phyloP scores from a whole-genome alignment of 306 rosid species.

The Hippophae tibetana region DNA sequence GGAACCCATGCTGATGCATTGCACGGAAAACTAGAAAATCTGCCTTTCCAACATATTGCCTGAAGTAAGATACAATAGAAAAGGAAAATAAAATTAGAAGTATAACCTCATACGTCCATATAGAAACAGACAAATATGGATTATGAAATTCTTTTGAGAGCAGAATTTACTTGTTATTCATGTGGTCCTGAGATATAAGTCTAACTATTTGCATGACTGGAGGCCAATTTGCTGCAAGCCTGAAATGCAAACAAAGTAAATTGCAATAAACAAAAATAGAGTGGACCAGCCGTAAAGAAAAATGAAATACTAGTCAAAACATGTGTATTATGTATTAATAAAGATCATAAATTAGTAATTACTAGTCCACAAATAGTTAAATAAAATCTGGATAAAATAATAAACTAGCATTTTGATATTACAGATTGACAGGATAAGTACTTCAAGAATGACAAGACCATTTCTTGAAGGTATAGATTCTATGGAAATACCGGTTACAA shows the following conservation, averaged over 20 bases:
- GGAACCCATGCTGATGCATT: conserved; percentile 88
- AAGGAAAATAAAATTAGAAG: conserved; percentile 6
- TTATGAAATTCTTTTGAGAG: conserved; percentile 17
- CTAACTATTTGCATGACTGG: conserved; percentile 79
- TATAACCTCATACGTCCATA: conserved; percentile 1
- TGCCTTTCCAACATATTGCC: conserved; percentile 96
- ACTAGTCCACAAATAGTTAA: too few species aligned
- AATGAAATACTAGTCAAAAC: background rate
- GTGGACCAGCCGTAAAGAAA: background rate
- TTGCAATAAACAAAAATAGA: conserved; percentile 5
- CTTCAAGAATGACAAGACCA: too few species aligned
- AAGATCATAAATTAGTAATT: too few species aligned
- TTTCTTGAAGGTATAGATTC: too few species aligned
- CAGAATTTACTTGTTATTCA: conserved; percentile 72
- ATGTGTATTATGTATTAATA: too few species aligned
- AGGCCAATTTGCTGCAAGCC: conserved; percentile 99
- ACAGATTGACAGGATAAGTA: too few species aligned
- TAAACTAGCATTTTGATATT: too few species aligned
- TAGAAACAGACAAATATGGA: conserved; percentile 2
- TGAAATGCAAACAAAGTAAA: conserved; percentile 30
- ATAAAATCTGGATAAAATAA: too few species aligned
- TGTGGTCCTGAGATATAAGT: conserved; percentile 94
- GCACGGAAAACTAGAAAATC: conserved; percentile 95
- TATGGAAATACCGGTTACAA: too few species aligned
- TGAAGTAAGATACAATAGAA: conserved; percentile 26